Evolutionary conservation across 2,329 filamentous ascomycete genomes (phyloP).

Genomic region (Pseudogymnoascus sp.): DNA sequence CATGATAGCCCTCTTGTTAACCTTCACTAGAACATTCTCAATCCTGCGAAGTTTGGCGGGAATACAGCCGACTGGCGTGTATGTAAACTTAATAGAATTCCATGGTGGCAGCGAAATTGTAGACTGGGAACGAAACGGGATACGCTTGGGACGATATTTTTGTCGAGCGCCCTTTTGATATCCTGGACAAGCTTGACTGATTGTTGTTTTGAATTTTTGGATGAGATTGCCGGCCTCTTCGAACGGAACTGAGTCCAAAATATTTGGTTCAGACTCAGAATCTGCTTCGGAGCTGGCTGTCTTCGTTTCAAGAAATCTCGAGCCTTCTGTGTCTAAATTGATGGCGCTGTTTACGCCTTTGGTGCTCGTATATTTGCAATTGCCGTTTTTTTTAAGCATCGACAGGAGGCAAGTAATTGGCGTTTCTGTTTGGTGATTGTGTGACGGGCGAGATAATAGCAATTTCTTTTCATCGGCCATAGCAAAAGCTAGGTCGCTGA

Average conservation of each 20-base stretch:
- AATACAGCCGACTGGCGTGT: not conserved
- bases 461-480: not conserved
- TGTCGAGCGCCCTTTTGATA: not conserved
- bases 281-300: not conserved
- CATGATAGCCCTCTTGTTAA: not conserved
- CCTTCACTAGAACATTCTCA: not conserved
- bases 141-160: not conserved
- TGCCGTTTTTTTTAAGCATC: not conserved
- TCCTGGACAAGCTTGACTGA: not conserved
- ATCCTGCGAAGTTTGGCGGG: not conserved
- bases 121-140: not conserved
- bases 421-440: not conserved
- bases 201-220: not conserved
- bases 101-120: not conserved
- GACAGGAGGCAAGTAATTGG: not conserved
- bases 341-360: not conserved
- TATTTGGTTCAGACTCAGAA: not conserved
- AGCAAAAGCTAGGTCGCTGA: not conserved
- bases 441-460: not conserved
- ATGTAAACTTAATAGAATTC: not conserved
- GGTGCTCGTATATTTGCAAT: not conserved
- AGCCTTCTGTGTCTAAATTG: not conserved
- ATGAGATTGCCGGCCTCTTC: not conserved
- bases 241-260: not conserved
- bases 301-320: not conserved